Percentiles rank a stretch among this genome's conserved stretches.
These are phyloP conservation scores for Zancudomyces culisetae DNA, from an alignment of 371 early-diverging fungal species.

Conservation along the genomic window DNA sequence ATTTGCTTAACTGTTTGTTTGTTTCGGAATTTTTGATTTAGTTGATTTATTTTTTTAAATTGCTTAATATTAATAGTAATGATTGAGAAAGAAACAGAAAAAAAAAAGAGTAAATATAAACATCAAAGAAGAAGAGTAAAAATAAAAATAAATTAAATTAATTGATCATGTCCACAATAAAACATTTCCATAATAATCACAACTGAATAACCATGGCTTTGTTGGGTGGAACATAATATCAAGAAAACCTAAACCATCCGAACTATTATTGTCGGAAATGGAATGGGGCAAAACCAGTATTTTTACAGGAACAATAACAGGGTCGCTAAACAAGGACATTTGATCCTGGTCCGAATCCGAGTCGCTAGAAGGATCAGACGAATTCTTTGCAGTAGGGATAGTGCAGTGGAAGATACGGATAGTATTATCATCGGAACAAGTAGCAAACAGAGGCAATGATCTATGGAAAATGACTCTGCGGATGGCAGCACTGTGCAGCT, in stretches of 20 bases:
- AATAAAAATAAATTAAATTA: no score
- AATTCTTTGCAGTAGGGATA: slow-evolving; percentile 85
- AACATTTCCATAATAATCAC: slow-evolving; percentile 55
- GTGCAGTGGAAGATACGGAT: slow-evolving; percentile 91
- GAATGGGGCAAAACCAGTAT: slow-evolving; percentile 69
- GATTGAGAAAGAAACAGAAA: no score
- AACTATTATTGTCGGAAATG: slow-evolving; percentile 36
- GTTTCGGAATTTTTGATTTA: no score
- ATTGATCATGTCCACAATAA: slow-evolving; percentile 55
- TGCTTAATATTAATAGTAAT: no score
- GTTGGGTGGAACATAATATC: slow-evolving; percentile 82
- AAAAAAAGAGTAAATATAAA: no score
- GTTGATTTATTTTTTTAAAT: no score
- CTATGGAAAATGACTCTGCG: slow-evolving; percentile 72
- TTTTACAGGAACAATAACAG: slow-evolving; percentile 94
- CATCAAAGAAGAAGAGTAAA: no score
- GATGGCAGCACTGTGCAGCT: slow-evolving; percentile 75
- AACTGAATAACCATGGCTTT: slow-evolving; percentile 88
- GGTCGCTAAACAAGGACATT: slow-evolving; percentile 88
- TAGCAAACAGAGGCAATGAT: slow-evolving; percentile 85
- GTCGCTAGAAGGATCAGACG: no score
- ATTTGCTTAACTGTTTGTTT: no score
- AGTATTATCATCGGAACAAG: slow-evolving; percentile 79
- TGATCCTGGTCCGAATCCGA: no score
- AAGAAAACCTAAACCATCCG: slow-evolving; percentile 73